Conservation (phyloP, 2,329 filamentous ascomycete species). For the Fusarium sp. region DNA sequence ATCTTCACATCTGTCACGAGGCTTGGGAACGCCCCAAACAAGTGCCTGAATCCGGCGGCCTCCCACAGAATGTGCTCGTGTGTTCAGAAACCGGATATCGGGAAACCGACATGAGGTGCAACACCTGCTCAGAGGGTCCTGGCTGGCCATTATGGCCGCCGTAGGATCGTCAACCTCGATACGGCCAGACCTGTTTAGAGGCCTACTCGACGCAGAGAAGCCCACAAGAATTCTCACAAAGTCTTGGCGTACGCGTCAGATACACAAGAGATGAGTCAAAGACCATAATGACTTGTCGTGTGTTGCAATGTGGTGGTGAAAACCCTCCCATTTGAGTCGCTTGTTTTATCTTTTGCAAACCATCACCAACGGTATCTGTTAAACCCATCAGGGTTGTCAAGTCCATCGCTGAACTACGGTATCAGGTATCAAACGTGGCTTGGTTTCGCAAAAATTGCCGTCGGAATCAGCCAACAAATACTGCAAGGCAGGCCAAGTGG, state of each 20-base stretch:
- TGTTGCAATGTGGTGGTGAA: neutral
- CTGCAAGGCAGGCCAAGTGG: conserved; percentile 19
- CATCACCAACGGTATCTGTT: neutral
- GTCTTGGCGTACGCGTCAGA: conserved; percentile 2
- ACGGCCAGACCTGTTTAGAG: conserved; percentile 21
- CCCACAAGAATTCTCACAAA: neutral
- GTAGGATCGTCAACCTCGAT: conserved; percentile 11
- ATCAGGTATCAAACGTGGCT: conserved; percentile 18
- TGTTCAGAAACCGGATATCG: conserved; percentile 24
- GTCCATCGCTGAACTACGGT: neutral
- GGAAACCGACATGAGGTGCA: conserved; percentile 18
- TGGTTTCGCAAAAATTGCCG: conserved; percentile 10
- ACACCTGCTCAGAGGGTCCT: neutral
- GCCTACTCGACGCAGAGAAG: conserved; percentile 18
- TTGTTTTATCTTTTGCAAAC: neutral
- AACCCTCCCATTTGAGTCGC: neutral
- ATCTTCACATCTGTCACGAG: neutral
- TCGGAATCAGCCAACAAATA: conserved; percentile 14
- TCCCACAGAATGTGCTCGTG: conserved; percentile 6
- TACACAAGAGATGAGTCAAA: neutral
- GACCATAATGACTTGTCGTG: neutral
- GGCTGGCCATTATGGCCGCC: conserved; percentile 10
- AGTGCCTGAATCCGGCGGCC: conserved; percentile 7
- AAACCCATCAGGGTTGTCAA: neutral
- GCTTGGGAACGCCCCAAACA: neutral